These are phyloP conservation scores for Metschnikowia chrysomelidarum DNA, from an alignment of 805 yeast genomes.

Conservation along the genomic window DNA sequence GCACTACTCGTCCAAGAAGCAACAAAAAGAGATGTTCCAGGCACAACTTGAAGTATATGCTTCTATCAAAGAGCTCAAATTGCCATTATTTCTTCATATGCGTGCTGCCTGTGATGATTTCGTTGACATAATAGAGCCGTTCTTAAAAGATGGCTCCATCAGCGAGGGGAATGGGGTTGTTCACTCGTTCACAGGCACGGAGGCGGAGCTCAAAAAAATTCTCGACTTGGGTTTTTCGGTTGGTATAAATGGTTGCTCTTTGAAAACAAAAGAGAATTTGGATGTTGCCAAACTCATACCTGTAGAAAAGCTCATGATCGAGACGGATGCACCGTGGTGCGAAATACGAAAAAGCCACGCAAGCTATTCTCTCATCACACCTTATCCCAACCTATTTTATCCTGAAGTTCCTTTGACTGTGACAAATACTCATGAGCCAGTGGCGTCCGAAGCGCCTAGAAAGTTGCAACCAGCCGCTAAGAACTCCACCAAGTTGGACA, in stretches of 20 bases:
- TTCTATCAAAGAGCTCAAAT: constrained; percentile 37
- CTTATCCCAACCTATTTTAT: constrained; percentile 56
- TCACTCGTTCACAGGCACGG: constrained; percentile 90
- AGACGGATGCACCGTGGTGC: constrained; percentile 99
- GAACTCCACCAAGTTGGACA: constrained; percentile 40
- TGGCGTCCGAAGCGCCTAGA: not conserved
- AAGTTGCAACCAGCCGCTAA: constrained; percentile 16
- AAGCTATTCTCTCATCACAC: constrained; percentile 54
- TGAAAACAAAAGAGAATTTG: constrained; percentile 73
- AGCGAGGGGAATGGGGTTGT: constrained; percentile 69
- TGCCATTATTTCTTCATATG: constrained; percentile 90
- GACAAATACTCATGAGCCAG: no score
- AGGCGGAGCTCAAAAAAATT: constrained; percentile 57
- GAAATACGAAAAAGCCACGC: constrained; percentile 85
- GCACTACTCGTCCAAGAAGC: constrained; percentile 65
- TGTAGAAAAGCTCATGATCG: constrained; percentile 66
- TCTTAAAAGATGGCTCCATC: constrained; percentile 43
- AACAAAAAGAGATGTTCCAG: constrained; percentile 66
- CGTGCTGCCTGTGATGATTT: constrained; percentile 84
- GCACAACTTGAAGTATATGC: constrained; percentile 67
- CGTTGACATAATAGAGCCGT: constrained; percentile 59
- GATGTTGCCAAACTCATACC: constrained; percentile 70
- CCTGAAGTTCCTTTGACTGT: constrained; percentile 32
- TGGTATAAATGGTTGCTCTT: constrained; percentile 92
- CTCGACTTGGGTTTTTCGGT: constrained; percentile 62